Conservation (phyloP, 1,139 yeast species). For the Meyerozyma sp. region DNA sequence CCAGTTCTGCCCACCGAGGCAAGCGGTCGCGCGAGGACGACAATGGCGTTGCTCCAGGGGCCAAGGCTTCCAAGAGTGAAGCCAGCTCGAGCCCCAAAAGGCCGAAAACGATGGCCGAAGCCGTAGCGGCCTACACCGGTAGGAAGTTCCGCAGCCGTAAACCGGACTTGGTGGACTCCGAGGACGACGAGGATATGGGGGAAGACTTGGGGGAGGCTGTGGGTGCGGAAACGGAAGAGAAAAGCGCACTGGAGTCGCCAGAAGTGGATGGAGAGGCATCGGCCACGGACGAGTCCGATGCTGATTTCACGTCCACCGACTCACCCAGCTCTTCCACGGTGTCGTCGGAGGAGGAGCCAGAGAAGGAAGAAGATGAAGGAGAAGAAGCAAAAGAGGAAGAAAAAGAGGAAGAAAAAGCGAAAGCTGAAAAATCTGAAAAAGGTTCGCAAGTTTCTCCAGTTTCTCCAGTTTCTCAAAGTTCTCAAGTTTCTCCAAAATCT, state of each 20-base stretch:
- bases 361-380: neutral
- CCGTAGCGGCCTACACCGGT: conserved; percentile 56
- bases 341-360: conserved; percentile 5
- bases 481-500: too few relatives aligned
- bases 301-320: conserved; percentile 12
- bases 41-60: conserved; percentile 1
- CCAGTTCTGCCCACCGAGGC: conserved; percentile 8
- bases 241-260: conserved; percentile 3
- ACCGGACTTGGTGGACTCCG: conserved; percentile 1
- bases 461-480: too few relatives aligned
- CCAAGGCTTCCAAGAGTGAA: neutral
- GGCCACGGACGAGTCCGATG: conserved; percentile 9
- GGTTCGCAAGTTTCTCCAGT: too few relatives aligned
- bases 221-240: conserved; percentile 14
- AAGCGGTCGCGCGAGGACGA: neutral
- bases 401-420: neutral
- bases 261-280: conserved; percentile 1
- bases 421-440: too few relatives aligned
- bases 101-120: conserved; percentile 56
- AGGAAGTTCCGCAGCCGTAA: conserved; percentile 29
- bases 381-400: neutral
- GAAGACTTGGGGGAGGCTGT: conserved; percentile 20
- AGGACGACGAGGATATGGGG: conserved; percentile 7
- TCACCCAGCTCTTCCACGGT: neutral
- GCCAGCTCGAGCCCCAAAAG: conserved; percentile 12